phyloP scores from a whole-genome alignment of 169 alveolate genomes.

The Plasmodium inui region DNA sequence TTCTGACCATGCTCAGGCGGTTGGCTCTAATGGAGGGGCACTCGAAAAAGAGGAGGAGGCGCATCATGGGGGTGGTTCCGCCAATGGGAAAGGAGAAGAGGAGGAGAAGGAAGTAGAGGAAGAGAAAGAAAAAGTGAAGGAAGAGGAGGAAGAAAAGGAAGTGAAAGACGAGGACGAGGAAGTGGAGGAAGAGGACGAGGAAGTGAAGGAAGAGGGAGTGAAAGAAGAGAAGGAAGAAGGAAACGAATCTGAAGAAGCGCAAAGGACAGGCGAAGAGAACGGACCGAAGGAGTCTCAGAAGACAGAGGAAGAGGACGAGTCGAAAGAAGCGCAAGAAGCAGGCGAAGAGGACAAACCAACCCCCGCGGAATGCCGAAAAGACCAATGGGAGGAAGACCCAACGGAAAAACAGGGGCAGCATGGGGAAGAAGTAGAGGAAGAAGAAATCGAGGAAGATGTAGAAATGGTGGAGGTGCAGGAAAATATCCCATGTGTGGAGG shows the following conservation, averaged over 20 bases:
- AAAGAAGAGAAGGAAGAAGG: neutral
- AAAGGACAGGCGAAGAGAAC: neutral
- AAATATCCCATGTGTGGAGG: neutral
- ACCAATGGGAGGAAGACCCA: neutral
- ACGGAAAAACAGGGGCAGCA: slow-evolving; percentile 3
- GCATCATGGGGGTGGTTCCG: too few relatives aligned
- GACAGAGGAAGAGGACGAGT: neutral
- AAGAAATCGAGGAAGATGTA: neutral
- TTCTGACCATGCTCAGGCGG: neutral
- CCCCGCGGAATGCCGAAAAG: neutral
- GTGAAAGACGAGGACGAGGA: neutral
- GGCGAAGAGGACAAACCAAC: neutral
- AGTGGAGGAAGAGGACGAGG: neutral
- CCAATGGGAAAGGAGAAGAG: neutral
- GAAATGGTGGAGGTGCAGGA: neutral
- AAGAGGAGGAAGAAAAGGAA: neutral
- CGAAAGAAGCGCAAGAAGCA: too few relatives aligned
- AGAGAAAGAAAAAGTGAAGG: neutral
- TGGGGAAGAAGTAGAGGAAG: neutral
- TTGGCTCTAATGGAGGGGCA: neutral
- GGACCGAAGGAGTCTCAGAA: too few relatives aligned
- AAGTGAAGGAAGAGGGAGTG: neutral
- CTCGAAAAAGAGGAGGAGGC: neutral
- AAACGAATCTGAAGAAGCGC: too few relatives aligned
- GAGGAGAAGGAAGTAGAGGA: neutral